phyloP scores from a whole-genome alignment of 208 protist species.

The Sergeia podlipaevii region DNA sequence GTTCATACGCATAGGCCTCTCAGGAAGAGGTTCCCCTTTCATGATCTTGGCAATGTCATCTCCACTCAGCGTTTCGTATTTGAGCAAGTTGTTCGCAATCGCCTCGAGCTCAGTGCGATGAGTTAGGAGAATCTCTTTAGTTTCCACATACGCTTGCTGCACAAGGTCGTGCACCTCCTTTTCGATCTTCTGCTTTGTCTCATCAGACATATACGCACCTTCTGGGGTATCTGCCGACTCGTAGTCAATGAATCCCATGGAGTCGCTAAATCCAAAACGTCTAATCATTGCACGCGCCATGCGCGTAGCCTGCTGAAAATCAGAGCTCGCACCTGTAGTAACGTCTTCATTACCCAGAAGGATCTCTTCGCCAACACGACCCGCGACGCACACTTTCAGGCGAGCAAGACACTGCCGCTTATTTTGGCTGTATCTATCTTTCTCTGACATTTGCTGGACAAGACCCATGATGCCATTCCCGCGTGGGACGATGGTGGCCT shows the following conservation, averaged over 20 bases:
- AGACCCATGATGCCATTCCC: conserved; percentile 91
- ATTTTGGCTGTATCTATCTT: conserved; percentile 86
- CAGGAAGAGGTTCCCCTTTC: conserved; percentile 68
- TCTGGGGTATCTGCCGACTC: conserved; percentile 62
- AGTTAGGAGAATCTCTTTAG: conserved; percentile 55
- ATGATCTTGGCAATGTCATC: conserved; percentile 75
- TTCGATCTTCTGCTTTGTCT: conserved; percentile 88
- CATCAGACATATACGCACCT: conserved; percentile 89
- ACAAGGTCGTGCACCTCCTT: conserved; percentile 69
- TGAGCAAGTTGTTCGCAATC: conserved; percentile 79
- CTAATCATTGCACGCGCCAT: conserved; percentile 90
- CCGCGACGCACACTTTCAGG: conserved; percentile 85
- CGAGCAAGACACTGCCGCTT: conserved; percentile 81
- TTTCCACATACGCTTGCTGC: conserved; percentile 66
- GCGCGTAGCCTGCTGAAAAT: conserved; percentile 90
- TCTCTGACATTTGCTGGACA: conserved; percentile 84
- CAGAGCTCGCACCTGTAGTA: conserved; percentile 89
- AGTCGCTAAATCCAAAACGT: conserved; percentile 88
- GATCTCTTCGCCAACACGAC: conserved; percentile 96
- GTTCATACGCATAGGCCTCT: conserved; percentile 23
- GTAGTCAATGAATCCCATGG: conserved; percentile 87
- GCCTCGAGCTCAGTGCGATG: conserved; percentile 66
- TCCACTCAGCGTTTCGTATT: conserved; percentile 82
- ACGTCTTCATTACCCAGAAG: conserved; percentile 93
- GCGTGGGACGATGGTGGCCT: conserved; percentile 90